Evolutionary conservation across 768 basidiomycete genomes (phyloP).

Genomic region (Suillus alpinus): DNA sequence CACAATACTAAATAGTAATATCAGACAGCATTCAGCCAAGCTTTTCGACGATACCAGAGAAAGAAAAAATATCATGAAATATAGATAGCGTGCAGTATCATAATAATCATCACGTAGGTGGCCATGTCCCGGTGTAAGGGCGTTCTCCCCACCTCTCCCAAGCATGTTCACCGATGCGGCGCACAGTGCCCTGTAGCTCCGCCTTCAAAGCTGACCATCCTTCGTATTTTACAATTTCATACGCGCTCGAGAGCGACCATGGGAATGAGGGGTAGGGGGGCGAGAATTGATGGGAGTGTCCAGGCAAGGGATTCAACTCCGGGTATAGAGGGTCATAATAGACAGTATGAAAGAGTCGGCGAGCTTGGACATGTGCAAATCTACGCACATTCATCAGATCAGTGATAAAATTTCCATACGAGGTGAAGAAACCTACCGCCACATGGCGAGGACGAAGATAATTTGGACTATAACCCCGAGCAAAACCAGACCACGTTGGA

Average conservation of each 20-base stretch:
- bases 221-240: constrained; percentile 37
- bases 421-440: constrained; percentile 44
- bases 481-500: constrained; percentile 32
- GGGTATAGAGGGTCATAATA: constrained; percentile 81
- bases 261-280: constrained; percentile 34
- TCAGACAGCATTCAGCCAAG: neutral
- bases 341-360: constrained; percentile 62
- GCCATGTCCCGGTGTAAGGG: constrained; percentile 18
- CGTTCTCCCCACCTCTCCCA: constrained; percentile 45
- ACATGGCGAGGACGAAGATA: constrained; percentile 49
- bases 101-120: constrained; percentile 24
- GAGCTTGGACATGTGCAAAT: constrained; percentile 47
- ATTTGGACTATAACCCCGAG: constrained; percentile 43
- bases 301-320: constrained; percentile 56
- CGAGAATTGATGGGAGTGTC: constrained; percentile 23
- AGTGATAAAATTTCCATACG: neutral
- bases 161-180: constrained; percentile 36
- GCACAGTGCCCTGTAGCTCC: constrained; percentile 38
- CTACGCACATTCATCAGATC: constrained; percentile 24
- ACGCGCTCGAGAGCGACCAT: constrained; percentile 37
- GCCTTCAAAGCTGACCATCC: constrained; percentile 38
- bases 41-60: neutral
- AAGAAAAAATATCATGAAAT: neutral
- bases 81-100: constrained; percentile 42
- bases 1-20: neutral